Conservation (phyloP, 495 filamentous ascomycete genomes). For the Cetradonia linearis region DNA sequence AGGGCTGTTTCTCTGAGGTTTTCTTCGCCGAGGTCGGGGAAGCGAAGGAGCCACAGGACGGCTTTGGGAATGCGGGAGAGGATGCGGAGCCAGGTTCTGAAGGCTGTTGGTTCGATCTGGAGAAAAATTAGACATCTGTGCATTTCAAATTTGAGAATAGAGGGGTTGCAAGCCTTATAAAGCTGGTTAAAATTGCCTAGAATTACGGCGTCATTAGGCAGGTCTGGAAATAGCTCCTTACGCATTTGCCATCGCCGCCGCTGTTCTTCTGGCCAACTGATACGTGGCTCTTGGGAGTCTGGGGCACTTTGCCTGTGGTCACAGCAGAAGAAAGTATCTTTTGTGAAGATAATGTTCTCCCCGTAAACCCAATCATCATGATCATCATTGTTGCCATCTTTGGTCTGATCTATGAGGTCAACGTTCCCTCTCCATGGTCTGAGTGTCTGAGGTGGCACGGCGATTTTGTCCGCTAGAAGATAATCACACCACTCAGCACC, state of each 20-base stretch:
- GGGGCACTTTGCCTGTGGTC: conserved; percentile 92
- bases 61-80: conserved; percentile 78
- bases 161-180: conserved; percentile 67
- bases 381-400: conserved; percentile 57
- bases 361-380: conserved; percentile 81
- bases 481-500: conserved; percentile 99
- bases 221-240: conserved; percentile 80
- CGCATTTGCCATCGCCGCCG: conserved; percentile 82
- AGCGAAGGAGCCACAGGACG: conserved; percentile 90
- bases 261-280: conserved; percentile 83
- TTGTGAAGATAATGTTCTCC: conserved; percentile 90
- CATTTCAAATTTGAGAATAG: conserved; percentile 10
- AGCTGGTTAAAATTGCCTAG: conserved; percentile 98
- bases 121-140: conserved; percentile 16
- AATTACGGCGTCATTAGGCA: conserved; percentile 79
- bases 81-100: conserved; percentile 93
- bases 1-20: conserved; percentile 72
- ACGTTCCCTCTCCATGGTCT: conserved; percentile 67
- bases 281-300: conserved; percentile 48
- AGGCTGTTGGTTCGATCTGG: conserved; percentile 95
- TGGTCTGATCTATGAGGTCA: conserved; percentile 57
- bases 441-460: conserved; percentile 73
- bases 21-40: conserved; percentile 84
- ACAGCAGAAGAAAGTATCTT: conserved; percentile 98
- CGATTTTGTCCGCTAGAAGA: conserved; percentile 78